Base-by-base conservation (phyloP, 2,329 filamentous ascomycete species). In the Amylocarpus encephaloides region DNA sequence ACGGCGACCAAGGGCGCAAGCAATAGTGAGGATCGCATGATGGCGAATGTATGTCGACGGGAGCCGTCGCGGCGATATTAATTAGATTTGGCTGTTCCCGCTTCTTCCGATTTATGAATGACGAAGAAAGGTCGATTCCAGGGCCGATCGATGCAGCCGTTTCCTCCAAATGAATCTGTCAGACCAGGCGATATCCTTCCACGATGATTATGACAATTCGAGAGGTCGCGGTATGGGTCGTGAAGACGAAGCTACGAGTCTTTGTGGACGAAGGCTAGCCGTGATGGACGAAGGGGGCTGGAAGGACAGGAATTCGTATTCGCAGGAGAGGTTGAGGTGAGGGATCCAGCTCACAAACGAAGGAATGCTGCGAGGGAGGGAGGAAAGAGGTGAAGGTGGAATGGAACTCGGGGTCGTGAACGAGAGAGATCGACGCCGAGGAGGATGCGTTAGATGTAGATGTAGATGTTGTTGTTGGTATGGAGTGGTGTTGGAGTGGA, bases 321-420 rank as follows among this genome's bases (percentile, higher is more conserved):
- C 52, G 55, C 48, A 55, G 44, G 35, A 33, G 52, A 53, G 19
- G 11, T n/a, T 15, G 52, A 53, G 39, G 57, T 55, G 59, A 58
- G 55, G 39, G 46, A 46, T 62, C 60, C 60, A 60, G 60, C 60
- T 58, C 60, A 59, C 58, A 48, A 59, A 61, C 53, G 57, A 61
- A 53, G 33, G 57, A 57, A 45, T 48, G 48, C 50, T 55, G 57
- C 50, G 57, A 53, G 30, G 34, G 30, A 7, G 26, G 46, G 18
- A 16, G 45, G 30, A 34, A 19, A 19, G 46, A 30, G n/a, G 45
- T 30, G 22, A 19, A 10, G 38, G n/a, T 39, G 29, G 9, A 30
- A 32, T 22, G 9, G 44, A 39, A 32, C 41, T 46, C 40, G 48
- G 41, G 41, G 46, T 46, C 45, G 52, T 46, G 42, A 51, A 47